phyloP scores from a whole-genome alignment of 768 basidiomycete genomes.

The Boletus huronensis region DNA sequence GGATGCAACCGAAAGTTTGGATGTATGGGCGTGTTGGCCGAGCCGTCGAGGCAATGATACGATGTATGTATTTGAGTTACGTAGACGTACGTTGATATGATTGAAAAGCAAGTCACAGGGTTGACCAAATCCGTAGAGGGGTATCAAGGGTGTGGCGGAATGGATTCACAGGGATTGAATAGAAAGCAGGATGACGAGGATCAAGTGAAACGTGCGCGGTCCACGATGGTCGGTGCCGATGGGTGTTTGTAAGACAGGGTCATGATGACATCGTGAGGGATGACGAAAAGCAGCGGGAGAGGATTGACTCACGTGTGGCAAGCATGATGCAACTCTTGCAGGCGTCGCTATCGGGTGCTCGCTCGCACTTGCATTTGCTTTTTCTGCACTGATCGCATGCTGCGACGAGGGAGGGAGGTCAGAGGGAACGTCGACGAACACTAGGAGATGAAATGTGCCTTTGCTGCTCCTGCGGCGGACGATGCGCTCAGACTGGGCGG shows the following conservation, averaged over 20 bases:
- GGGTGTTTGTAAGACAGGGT: background rate
- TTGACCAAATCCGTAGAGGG: background rate
- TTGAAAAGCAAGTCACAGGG: slow-evolving; percentile 3
- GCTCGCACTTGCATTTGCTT: slow-evolving; percentile 88
- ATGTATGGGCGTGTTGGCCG: background rate
- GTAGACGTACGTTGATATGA: slow-evolving; percentile 11
- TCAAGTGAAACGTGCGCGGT: background rate
- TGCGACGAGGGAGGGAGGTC: slow-evolving; percentile 21
- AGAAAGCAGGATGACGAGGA: background rate
- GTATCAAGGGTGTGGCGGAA: background rate
- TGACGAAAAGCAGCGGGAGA: background rate
- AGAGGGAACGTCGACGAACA: background rate
- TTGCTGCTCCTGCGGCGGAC: slow-evolving; percentile 75
- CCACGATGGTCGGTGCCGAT: slow-evolving; percentile 12
- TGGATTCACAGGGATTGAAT: slow-evolving; percentile 1
- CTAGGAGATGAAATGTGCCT: slow-evolving; percentile 39
- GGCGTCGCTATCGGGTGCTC: slow-evolving; percentile 52
- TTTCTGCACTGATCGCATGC: slow-evolving; percentile 90
- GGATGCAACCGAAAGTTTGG: slow-evolving; percentile 2
- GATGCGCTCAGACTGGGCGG: slow-evolving; percentile 41
- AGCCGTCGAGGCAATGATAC: slow-evolving; percentile 1
- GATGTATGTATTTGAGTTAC: slow-evolving; percentile 11
- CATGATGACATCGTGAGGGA: slow-evolving; percentile 9
- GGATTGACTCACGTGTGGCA: slow-evolving; percentile 53
- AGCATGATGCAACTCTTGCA: slow-evolving; percentile 78